A percentile compares a stretch with the other conserved stretches of the same genome.
phyloP scores from a whole-genome alignment of 768 basidiomycete genomes.

The Amanita phalloides region DNA sequence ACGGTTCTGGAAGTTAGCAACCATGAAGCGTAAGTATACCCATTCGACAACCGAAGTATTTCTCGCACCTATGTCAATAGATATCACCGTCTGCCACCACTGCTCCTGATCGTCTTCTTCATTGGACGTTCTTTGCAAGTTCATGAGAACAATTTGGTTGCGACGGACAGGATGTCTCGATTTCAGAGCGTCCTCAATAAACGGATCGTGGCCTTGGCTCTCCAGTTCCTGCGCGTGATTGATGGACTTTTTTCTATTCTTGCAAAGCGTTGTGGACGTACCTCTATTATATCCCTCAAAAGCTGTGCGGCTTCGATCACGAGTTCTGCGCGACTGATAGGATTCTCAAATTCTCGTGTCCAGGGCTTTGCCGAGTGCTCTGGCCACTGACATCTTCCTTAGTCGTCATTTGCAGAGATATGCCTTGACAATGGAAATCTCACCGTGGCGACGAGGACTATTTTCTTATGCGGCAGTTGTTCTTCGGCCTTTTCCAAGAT shows the following conservation, averaged over 20 bases:
- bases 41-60: neutral
- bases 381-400: neutral
- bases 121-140: neutral
- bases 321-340: neutral
- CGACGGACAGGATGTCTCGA: neutral
- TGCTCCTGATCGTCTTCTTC: neutral
- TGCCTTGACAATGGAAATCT: too few species aligned
- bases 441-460: too few species aligned
- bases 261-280: neutral
- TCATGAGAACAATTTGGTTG: neutral
- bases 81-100: neutral
- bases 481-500: too few species aligned
- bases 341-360: neutral
- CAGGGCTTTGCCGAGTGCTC: neutral
- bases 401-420: neutral
- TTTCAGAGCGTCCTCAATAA: neutral
- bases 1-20: too few species aligned
- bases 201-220: neutral
- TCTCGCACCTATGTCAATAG: neutral
- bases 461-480: too few species aligned
- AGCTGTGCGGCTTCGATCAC: neutral
- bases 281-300: neutral
- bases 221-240: neutral
- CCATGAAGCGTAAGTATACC: neutral
- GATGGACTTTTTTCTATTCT: neutral